Evolutionary conservation across 495 filamentous ascomycete species (phyloP).

Genomic region (Alectoria sarmentosa): DNA sequence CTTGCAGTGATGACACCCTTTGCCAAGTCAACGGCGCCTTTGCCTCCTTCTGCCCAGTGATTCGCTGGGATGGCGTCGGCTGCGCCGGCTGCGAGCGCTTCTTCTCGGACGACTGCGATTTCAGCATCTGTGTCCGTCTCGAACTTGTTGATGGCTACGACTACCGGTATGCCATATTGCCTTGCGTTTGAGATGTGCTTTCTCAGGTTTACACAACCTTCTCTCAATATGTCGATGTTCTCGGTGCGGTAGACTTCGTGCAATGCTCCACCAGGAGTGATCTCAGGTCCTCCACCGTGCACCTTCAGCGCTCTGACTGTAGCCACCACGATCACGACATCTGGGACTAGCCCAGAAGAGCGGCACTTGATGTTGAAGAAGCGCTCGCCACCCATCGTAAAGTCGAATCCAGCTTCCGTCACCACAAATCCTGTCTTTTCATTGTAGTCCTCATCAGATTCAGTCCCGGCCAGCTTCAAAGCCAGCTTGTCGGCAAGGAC

Average conservation of each 20-base stretch:
- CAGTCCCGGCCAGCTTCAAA: constrained; percentile 90
- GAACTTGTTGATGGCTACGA: constrained; percentile 96
- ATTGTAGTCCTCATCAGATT: constrained; percentile 82
- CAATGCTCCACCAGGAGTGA: constrained; percentile 75
- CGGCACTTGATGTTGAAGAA: constrained; percentile 99
- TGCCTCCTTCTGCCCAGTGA: constrained; percentile 95
- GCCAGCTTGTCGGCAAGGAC: constrained; percentile 93
- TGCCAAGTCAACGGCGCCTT: constrained; percentile 83
- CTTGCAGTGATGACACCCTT: constrained; percentile 77
- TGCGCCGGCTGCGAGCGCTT: constrained; percentile 86
- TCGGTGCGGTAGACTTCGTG: constrained; percentile 84
- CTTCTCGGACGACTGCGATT: constrained; percentile 78
- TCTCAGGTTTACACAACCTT: constrained; percentile 85
- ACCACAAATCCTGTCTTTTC: constrained; percentile 90
- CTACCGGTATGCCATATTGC: constrained; percentile 86
- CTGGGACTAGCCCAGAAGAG: constrained; percentile 83
- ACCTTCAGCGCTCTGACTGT: constrained; percentile 95
- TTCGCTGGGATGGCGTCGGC: constrained; percentile 90
- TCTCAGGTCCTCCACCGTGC: constrained; percentile 89
- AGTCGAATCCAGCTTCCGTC: constrained; percentile 97
- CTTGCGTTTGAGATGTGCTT: constrained; percentile 90
- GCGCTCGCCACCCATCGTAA: constrained; percentile 98
- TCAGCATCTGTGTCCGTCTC: constrained; percentile 90
- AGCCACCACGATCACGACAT: constrained; percentile 90
- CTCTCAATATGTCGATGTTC: constrained; percentile 82